Percentiles rank a stretch among this genome's conserved stretches.
Conservation (phyloP, 306 rosid genomes). For the Dalbergia cultrata region DNA sequence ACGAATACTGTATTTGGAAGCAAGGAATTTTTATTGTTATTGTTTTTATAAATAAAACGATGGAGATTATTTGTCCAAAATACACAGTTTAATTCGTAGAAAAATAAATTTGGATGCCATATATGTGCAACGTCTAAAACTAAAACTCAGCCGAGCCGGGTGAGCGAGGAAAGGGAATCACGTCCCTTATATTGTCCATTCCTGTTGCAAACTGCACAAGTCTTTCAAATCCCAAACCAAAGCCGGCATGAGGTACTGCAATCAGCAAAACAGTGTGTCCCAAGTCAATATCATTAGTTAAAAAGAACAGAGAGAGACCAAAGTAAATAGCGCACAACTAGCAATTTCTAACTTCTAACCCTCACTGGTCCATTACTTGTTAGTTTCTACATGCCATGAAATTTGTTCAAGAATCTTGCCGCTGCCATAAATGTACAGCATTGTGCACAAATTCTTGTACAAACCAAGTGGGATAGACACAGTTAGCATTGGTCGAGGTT, state of each 20-base stretch:
- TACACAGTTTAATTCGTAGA: neutral
- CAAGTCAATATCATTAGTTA: slow-evolving; percentile 18
- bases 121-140: slow-evolving; percentile 50
- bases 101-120: slow-evolving; percentile 10
- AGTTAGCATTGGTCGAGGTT: too few species aligned
- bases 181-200: slow-evolving; percentile 88
- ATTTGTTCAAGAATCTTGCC: too few species aligned
- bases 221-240: slow-evolving; percentile 95
- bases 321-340: neutral
- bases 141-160: slow-evolving; percentile 93
- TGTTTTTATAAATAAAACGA: neutral
- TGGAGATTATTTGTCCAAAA: neutral
- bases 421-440: too few species aligned
- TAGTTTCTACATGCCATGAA: too few species aligned
- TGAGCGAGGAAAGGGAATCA: slow-evolving; percentile 88
- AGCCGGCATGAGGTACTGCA: slow-evolving; percentile 95
- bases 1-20: too few species aligned
- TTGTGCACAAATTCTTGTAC: too few species aligned
- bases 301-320: slow-evolving; percentile 9
- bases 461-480: too few species aligned
- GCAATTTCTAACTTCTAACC: neutral
- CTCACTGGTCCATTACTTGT: too few species aligned
- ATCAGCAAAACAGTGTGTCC: slow-evolving; percentile 37
- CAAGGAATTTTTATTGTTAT: too few species aligned
- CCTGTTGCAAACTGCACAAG: slow-evolving; percentile 96